Evolutionary conservation across 2,329 filamentous ascomycete genomes (phyloP).

Genomic region (Alternaria ventricosa): DNA sequence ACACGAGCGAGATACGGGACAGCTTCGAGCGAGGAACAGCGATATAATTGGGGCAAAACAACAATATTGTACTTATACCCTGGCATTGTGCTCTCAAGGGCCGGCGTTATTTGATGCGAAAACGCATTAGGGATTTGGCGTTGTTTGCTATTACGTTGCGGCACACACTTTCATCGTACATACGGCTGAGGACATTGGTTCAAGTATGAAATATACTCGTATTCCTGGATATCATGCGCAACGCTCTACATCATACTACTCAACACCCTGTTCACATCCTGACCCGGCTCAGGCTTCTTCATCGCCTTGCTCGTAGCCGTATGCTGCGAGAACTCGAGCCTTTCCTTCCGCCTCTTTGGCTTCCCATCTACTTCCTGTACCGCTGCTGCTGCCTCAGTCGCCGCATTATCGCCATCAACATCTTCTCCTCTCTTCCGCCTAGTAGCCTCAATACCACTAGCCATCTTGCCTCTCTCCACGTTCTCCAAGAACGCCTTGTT

Average conservation of each 20-base stretch:
- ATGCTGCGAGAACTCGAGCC: constrained; percentile 71
- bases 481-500: constrained; percentile 83
- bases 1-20: constrained; percentile 94
- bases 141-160: neutral
- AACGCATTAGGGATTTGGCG: constrained; percentile 1
- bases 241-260: constrained; percentile 45
- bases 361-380: constrained; percentile 42
- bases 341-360: constrained; percentile 34
- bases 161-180: neutral
- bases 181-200: neutral
- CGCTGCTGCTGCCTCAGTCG: constrained; percentile 17
- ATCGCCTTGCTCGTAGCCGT: constrained; percentile 54
- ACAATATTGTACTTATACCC: constrained; percentile 31
- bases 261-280: constrained; percentile 44
- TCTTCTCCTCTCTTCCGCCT: constrained; percentile 59
- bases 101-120: constrained; percentile 4
- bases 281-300: constrained; percentile 40
- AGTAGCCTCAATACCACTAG: constrained; percentile 65
- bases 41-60: constrained; percentile 62
- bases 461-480: constrained; percentile 79
- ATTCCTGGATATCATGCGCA: constrained; percentile 15
- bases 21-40: constrained; percentile 97
- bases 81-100: constrained; percentile 13
- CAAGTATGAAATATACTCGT: neutral
- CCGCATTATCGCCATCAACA: constrained; percentile 29